Percentiles rank a stretch among this genome's conserved stretches.
Evolutionary conservation across 2,329 filamentous ascomycete species (phyloP).

Genomic region (Dryadomyces sulphureus): DNA sequence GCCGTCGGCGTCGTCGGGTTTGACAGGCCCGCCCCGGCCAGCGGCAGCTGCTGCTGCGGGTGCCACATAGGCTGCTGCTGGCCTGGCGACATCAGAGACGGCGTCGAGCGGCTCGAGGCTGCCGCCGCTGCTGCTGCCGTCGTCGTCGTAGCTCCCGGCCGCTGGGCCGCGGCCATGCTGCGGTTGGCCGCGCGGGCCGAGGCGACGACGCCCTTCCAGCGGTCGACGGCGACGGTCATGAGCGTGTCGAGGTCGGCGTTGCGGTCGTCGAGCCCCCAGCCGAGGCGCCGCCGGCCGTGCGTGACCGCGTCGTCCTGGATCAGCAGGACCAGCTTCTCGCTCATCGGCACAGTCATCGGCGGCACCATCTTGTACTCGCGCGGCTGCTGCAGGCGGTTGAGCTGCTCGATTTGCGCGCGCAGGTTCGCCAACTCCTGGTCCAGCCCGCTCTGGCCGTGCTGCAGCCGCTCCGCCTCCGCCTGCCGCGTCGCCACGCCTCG

Average conservation of each 20-base stretch:
- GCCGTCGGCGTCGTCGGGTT: neutral
- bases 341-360: conserved; percentile 37
- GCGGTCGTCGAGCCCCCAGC: conserved; percentile 33
- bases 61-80: neutral
- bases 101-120: neutral
- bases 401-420: conserved; percentile 42
- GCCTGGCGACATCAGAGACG: neutral
- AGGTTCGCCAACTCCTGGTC: conserved; percentile 43
- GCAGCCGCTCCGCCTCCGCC: conserved; percentile 37
- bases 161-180: conserved; percentile 35
- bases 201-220: conserved; percentile 48
- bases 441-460: conserved; percentile 31
- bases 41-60: neutral
- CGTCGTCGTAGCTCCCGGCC: conserved; percentile 23
- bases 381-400: conserved; percentile 44
- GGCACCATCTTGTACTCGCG: conserved; percentile 40
- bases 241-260: conserved; percentile 36
- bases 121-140: neutral
- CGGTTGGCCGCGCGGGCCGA: conserved; percentile 27
- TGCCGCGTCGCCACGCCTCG: conserved; percentile 42
- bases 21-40: neutral
- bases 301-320: conserved; percentile 28
- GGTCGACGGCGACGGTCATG: conserved; percentile 39
- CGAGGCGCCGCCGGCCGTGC: conserved; percentile 24
- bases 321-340: conserved; percentile 30